These are phyloP conservation scores for Exserohilum turcica DNA, from an alignment of 2,329 filamentous ascomycete genomes.

Conservation along the genomic window DNA sequence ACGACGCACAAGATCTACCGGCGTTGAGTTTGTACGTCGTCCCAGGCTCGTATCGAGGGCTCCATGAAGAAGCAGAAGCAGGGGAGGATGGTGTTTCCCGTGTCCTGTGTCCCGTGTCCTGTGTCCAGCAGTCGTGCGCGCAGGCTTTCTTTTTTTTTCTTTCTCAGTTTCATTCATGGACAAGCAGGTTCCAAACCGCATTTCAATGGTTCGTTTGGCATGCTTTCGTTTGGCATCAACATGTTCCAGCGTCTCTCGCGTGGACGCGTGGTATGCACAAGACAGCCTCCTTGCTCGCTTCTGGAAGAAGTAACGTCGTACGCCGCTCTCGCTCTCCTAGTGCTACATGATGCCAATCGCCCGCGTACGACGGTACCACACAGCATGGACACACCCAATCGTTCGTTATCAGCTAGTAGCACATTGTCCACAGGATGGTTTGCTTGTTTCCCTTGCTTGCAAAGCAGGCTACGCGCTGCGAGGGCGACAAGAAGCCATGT, in stretches of 20 bases:
- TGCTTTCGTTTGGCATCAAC: not conserved
- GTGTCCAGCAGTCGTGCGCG: too few relatives aligned
- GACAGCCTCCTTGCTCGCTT: constrained; percentile 4
- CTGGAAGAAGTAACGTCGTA: constrained; percentile 12
- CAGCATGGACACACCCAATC: constrained; percentile 5
- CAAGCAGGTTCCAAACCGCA: too few relatives aligned
- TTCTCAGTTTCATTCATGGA: too few relatives aligned
- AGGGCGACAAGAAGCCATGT: too few relatives aligned
- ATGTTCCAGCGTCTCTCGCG: not conserved
- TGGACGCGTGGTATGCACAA: constrained; percentile 9
- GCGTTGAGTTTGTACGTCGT: not conserved
- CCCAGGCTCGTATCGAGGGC: not conserved
- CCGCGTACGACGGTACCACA: constrained; percentile 13
- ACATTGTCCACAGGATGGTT: not conserved
- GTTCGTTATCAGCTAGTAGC: constrained; percentile 11
- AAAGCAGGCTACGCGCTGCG: too few relatives aligned
- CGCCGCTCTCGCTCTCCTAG: constrained; percentile 9
- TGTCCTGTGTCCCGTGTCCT: too few relatives aligned
- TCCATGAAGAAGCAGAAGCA: not conserved
- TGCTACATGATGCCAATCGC: constrained; percentile 15
- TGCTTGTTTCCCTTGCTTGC: too few relatives aligned
- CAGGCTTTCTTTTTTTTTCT: too few relatives aligned
- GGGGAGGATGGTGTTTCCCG: not conserved
- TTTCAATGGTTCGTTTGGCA: too few relatives aligned
- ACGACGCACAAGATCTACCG: not conserved